A percentile compares a stretch with the other conserved stretches of the same genome.
Conservation (phyloP, 1,284 basidiomycete species). For the Marasmius sp. region DNA sequence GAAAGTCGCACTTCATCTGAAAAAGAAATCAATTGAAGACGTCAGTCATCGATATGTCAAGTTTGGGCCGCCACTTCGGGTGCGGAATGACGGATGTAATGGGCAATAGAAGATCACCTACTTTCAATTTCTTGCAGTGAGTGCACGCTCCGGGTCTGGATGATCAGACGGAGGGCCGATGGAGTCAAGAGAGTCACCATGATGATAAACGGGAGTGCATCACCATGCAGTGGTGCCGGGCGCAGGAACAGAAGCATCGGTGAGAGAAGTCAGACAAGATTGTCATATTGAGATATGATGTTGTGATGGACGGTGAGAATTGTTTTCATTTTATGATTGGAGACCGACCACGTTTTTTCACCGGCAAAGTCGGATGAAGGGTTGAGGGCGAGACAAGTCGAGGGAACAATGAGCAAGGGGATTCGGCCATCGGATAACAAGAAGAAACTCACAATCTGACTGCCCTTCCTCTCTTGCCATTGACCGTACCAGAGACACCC, state of each 20-base stretch:
- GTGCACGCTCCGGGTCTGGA: slow-evolving; percentile 74
- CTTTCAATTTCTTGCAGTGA: slow-evolving; percentile 83
- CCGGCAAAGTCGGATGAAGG: not conserved
- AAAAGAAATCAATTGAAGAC: slow-evolving; percentile 2
- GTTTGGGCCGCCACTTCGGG: slow-evolving; percentile 11
- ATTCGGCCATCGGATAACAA: slow-evolving; percentile 1
- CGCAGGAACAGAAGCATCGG: not conserved
- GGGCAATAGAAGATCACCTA: slow-evolving; percentile 33
- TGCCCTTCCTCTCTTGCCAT: slow-evolving; percentile 24
- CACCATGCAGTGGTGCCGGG: not conserved
- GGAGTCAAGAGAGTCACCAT: slow-evolving; percentile 11
- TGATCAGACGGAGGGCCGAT: not conserved
- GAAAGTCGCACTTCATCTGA: slow-evolving; percentile 82
- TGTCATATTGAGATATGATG: not conserved
- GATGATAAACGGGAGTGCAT: not conserved
- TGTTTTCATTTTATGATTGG: not conserved
- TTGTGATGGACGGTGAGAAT: not conserved
- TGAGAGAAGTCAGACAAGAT: not conserved
- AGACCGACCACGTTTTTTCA: not conserved
- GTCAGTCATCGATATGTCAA: slow-evolving; percentile 4
- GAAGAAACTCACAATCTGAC: slow-evolving; percentile 34
- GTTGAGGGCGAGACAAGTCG: not conserved
- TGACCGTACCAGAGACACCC: slow-evolving; percentile 29
- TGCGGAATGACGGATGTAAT: slow-evolving; percentile 13
- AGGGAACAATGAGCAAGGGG: not conserved